phyloP scores from a whole-genome alignment of 2,329 filamentous ascomycete species.

The Tolypocladium pustulatum region DNA sequence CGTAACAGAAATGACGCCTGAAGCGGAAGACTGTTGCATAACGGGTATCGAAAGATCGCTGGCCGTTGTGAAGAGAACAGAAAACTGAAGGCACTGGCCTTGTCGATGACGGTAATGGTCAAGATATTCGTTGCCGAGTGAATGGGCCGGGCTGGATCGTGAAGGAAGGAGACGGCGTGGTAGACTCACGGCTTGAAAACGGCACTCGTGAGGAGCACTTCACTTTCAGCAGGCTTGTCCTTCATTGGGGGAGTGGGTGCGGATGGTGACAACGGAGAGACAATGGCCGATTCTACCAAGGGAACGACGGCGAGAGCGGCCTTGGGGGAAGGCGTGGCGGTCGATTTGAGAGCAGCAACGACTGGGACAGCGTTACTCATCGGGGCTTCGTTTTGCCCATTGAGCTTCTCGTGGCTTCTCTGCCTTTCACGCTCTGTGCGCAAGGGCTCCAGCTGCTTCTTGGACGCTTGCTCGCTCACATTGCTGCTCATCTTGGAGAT shows the following conservation, averaged over 20 bases:
- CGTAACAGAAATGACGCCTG: neutral
- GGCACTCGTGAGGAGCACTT: slow-evolving; percentile 36
- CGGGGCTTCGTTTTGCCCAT: slow-evolving; percentile 15
- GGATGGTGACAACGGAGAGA: slow-evolving; percentile 15
- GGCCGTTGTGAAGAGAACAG: neutral
- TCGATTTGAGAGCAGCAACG: slow-evolving; percentile 2
- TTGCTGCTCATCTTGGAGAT: slow-evolving; percentile 24
- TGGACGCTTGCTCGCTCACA: slow-evolving; percentile 3
- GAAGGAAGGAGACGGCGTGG: neutral
- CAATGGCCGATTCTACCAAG: neutral
- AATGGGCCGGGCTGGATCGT: neutral
- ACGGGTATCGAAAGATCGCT: neutral
- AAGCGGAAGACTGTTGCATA: neutral
- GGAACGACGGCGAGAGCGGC: slow-evolving; percentile 21
- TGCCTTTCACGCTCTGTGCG: slow-evolving; percentile 33
- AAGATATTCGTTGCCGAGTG: neutral
- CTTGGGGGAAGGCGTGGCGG: slow-evolving; percentile 3
- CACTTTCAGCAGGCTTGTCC: slow-evolving; percentile 17
- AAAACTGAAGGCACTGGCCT: neutral
- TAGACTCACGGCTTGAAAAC: slow-evolving; percentile 33
- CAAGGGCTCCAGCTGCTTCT: slow-evolving; percentile 8
- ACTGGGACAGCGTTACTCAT: neutral
- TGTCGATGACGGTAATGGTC: neutral
- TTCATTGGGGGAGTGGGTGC: slow-evolving; percentile 24
- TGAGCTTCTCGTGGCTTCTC: slow-evolving; percentile 41